Conservation (phyloP, 78 protist genomes). For the Mantamonas sphyraenae region DNA sequence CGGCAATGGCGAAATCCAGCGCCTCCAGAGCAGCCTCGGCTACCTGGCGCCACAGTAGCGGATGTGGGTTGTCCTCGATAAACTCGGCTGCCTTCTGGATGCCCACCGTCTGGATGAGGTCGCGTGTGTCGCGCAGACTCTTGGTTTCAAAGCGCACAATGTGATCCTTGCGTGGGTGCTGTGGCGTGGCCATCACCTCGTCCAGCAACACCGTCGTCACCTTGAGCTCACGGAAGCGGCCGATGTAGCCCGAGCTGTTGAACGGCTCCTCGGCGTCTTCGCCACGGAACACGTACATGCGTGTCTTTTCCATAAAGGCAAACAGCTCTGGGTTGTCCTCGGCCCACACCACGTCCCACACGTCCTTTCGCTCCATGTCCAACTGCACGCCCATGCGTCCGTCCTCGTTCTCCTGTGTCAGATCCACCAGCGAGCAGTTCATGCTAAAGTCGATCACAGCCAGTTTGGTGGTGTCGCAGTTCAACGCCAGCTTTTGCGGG, state of each 20-base stretch:
- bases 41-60: conserved; percentile 60
- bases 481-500: conserved; percentile 35
- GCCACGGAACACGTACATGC: conserved; percentile 58
- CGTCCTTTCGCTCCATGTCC: conserved; percentile 31
- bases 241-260: conserved; percentile 17
- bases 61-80: conserved; percentile 65
- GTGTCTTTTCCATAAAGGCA: conserved; percentile 69
- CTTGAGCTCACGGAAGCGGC: conserved; percentile 49
- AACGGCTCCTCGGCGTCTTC: conserved; percentile 52
- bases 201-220: conserved; percentile 47
- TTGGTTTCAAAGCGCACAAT: conserved; percentile 34
- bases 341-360: conserved; percentile 38
- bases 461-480: conserved; percentile 47
- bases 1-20: conserved; percentile 54
- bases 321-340: conserved; percentile 63
- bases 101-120: neutral
- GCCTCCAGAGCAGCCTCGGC: conserved; percentile 39
- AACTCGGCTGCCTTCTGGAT: conserved; percentile 48
- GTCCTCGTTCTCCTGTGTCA: neutral
- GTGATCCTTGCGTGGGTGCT: conserved; percentile 13
- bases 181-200: conserved; percentile 47
- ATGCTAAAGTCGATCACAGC: conserved; percentile 56
- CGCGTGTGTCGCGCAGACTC: conserved; percentile 52
- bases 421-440: conserved; percentile 19
- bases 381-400: neutral